Base-by-base conservation (phyloP, 1,284 basidiomycete genomes). In the Melampsora larici-populina region DNA sequence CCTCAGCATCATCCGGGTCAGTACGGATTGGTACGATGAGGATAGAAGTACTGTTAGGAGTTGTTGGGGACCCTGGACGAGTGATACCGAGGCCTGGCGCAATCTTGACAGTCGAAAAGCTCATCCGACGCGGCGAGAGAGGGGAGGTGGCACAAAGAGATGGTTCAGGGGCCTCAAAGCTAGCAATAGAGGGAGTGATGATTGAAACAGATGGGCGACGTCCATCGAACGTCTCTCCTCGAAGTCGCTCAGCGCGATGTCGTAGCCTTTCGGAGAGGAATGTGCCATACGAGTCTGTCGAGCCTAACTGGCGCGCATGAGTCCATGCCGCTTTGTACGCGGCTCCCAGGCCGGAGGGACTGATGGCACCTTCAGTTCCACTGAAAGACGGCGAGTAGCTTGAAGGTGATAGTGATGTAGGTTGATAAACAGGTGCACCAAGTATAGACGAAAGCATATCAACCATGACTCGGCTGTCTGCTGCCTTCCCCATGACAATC, bases 291-390 rank as follows among this genome's bases (percentile, higher is more conserved):
- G 63, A 60, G n/a, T 67, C 49, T 26, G 49, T 75, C 13, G 29
- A 31, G n/a, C 64, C 64, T 21, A 40, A 18, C 46, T 67, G 64
- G 21, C 64, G 64, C 7, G 36, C 13, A 24, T 75, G 55, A 11
- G 64, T 75, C 72, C 72, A 75, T 40, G 72, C 72, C 29, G 72
- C 72, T 51, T 75, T 75, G 36, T 75, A 75, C 21, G 40, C 63
- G 51, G 72, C 64, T 40, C 72, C 72, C 9, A 75, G 64, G 9
- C 43, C 64, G 31, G 64, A 33, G 43, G 72, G 29, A 29, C 63
- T 75, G 31, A 75, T 75, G 7, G 72, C 72, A 26, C 46, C 18
- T 46, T 75, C 31, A 64, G 51, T 55, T 67, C 72, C 72, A 40
- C 33, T 29, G 43, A 68, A 75, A 43, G 58, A 33, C 18, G 72